Percentiles rank a stretch among this genome's conserved stretches.
These are phyloP conservation scores for Phytopythium cucurbitacearum DNA, from an alignment of 352 stramenopile species.

Conservation along the genomic window DNA sequence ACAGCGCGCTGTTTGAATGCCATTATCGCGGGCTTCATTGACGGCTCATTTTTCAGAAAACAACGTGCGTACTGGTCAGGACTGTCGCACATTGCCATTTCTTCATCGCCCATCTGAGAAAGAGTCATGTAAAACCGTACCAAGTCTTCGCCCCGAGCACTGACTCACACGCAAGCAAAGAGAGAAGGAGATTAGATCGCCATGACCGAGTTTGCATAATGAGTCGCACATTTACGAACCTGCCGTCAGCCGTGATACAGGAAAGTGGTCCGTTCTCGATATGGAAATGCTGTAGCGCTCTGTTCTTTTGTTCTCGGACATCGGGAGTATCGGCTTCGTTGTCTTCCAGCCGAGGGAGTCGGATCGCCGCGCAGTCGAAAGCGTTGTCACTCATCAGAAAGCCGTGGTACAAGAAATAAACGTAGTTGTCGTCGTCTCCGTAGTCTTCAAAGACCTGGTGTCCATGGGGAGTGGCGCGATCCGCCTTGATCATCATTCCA, in stretches of 20 bases:
- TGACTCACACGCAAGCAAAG: slow-evolving; percentile 2
- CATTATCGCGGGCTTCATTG: not conserved
- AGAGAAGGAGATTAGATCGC: not conserved
- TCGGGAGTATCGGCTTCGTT: slow-evolving; percentile 1
- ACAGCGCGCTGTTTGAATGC: slow-evolving; percentile 9
- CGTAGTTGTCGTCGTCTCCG: slow-evolving; percentile 91
- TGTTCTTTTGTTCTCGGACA: slow-evolving; percentile 16
- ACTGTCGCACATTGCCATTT: slow-evolving; percentile 19
- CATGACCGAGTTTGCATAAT: not conserved
- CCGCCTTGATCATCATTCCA: slow-evolving; percentile 61
- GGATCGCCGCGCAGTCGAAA: slow-evolving; percentile 82
- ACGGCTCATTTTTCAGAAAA: slow-evolving; percentile 13
- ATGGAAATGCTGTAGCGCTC: slow-evolving; percentile 19
- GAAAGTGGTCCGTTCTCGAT: slow-evolving; percentile 24
- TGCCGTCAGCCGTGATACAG: slow-evolving; percentile 31
- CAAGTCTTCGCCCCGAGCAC: slow-evolving; percentile 13
- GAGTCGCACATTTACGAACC: slow-evolving; percentile 9
- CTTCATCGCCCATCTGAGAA: slow-evolving; percentile 12
- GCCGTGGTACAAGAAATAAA: slow-evolving; percentile 87
- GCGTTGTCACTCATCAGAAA: slow-evolving; percentile 88
- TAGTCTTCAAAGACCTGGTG: slow-evolving; percentile 93
- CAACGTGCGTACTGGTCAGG: slow-evolving; percentile 23
- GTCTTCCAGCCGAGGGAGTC: slow-evolving; percentile 16
- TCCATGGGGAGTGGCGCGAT: slow-evolving; percentile 28
- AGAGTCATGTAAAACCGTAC: slow-evolving; percentile 27